Percentiles rank a stretch among this genome's conserved stretches.
phyloP scores from a whole-genome alignment of 768 basidiomycete species.

The Rhizopogon vinicolor region DNA sequence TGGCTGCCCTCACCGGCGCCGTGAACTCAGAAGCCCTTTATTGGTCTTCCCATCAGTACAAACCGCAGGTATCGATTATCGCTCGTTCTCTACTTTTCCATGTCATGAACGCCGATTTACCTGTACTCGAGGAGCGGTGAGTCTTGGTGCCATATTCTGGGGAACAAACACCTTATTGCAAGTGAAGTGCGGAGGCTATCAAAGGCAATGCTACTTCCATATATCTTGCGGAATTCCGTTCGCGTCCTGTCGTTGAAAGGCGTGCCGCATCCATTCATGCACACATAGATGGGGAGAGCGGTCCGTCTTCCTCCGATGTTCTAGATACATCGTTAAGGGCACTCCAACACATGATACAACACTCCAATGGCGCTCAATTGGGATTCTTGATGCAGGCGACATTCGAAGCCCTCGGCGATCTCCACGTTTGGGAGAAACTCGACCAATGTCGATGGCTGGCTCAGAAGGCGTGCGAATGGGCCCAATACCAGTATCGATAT shows the following conservation, averaged over 20 bases:
- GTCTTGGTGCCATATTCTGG: background rate
- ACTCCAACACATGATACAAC: conserved; percentile 65
- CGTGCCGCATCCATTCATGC: conserved; percentile 87
- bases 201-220: conserved; percentile 71
- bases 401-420: conserved; percentile 61
- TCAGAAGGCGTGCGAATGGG: conserved; percentile 76
- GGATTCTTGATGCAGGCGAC: conserved; percentile 67
- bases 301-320: conserved; percentile 72
- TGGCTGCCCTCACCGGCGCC: conserved; percentile 77
- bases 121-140: conserved; percentile 65
- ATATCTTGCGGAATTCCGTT: conserved; percentile 81
- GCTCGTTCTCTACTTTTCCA: conserved; percentile 68
- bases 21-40: conserved; percentile 84
- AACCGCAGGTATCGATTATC: conserved; percentile 64
- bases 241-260: conserved; percentile 71
- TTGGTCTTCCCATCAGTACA: conserved; percentile 66
- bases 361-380: conserved; percentile 74
- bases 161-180: background rate
- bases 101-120: conserved; percentile 57
- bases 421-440: conserved; percentile 58
- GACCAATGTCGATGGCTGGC: conserved; percentile 83
- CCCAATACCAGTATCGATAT: conserved; percentile 91
- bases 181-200: conserved; percentile 49
- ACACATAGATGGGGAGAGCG: conserved; percentile 85
- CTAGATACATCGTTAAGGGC: conserved; percentile 69